Evolutionary conservation across 2,329 filamentous ascomycete genomes (phyloP).

Genomic region (Talaromyces sp.): DNA sequence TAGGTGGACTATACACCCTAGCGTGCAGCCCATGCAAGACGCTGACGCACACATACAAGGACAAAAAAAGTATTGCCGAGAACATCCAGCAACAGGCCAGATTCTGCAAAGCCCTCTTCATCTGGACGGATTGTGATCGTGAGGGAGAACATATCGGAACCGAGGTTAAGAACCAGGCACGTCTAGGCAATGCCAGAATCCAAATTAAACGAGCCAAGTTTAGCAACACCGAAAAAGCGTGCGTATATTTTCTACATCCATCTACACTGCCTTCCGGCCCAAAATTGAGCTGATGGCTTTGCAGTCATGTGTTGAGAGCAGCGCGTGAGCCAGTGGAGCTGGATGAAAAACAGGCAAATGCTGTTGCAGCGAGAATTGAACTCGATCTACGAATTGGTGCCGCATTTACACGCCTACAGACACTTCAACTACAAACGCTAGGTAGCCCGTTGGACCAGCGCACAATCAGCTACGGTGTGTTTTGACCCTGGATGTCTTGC

Average conservation of each 20-base stretch:
- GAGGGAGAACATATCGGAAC: constrained; percentile 95
- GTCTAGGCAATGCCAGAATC: constrained; percentile 66
- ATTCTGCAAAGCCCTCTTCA: constrained; percentile 71
- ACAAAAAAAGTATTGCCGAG: constrained; percentile 73
- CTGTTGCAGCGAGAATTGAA: constrained; percentile 84
- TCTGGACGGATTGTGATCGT: constrained; percentile 98
- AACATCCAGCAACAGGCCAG: constrained; percentile 81
- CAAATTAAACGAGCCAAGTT: constrained; percentile 83
- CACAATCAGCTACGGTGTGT: constrained; percentile 74
- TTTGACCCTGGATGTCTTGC: not conserved
- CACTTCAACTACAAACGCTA: constrained; percentile 68
- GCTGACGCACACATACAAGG: constrained; percentile 41
- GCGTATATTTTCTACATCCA: constrained; percentile 30
- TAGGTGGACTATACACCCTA: constrained; percentile 31
- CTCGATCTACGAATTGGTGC: constrained; percentile 88
- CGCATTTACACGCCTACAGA: constrained; percentile 86
- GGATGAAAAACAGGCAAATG: constrained; percentile 81
- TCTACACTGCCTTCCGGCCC: not conserved
- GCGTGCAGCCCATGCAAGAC: not conserved
- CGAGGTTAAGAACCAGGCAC: constrained; percentile 80
- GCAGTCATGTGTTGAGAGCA: constrained; percentile 78
- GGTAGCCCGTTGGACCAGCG: constrained; percentile 62
- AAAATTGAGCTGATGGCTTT: constrained; percentile 10
- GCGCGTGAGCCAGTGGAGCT: constrained; percentile 71
- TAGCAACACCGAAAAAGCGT: constrained; percentile 93